These are phyloP conservation scores for Penicillium alfredii DNA, from an alignment of 495 filamentous ascomycete genomes.

Conservation along the genomic window DNA sequence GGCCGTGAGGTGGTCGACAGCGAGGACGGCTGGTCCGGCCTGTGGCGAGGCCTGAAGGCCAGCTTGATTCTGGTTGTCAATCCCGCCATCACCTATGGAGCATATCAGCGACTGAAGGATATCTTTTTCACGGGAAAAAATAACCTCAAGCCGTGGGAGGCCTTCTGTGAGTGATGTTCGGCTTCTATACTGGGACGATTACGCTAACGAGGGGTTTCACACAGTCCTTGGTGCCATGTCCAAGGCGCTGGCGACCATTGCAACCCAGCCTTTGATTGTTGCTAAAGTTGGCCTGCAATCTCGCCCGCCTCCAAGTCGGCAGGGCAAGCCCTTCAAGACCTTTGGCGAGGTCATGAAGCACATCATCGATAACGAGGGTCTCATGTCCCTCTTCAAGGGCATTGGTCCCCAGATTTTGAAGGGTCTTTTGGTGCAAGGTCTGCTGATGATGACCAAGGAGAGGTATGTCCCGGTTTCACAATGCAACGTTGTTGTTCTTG, in stretches of 20 bases:
- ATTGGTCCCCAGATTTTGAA: conserved; percentile 93
- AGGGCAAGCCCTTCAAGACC: conserved; percentile 90
- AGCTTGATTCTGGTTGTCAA: conserved; percentile 96
- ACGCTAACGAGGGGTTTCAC: conserved; percentile 13
- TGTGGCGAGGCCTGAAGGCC: conserved; percentile 95
- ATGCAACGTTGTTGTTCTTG: conserved; percentile 13
- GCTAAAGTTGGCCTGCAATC: conserved; percentile 97
- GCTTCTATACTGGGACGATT: background rate
- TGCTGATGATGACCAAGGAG: conserved; percentile 99
- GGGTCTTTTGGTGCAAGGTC: conserved; percentile 86
- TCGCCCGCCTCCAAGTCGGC: conserved; percentile 71
- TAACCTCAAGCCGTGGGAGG: conserved; percentile 77
- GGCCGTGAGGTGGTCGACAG: conserved; percentile 80
- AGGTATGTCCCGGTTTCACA: conserved; percentile 51
- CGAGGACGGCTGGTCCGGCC: conserved; percentile 81
- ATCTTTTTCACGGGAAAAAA: conserved; percentile 70
- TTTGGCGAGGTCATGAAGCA: conserved; percentile 94
- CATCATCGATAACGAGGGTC: conserved; percentile 83
- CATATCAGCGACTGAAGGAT: conserved; percentile 86
- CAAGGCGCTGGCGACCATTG: conserved; percentile 86
- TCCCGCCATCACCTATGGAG: conserved; percentile 95
- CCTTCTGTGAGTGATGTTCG: conserved; percentile 65
- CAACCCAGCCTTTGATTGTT: conserved; percentile 93
- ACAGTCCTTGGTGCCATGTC: conserved; percentile 90
- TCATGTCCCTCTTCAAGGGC: conserved; percentile 83